Base-by-base conservation (phyloP, 345 rosid species). In the Pistacia atlantica region DNA sequence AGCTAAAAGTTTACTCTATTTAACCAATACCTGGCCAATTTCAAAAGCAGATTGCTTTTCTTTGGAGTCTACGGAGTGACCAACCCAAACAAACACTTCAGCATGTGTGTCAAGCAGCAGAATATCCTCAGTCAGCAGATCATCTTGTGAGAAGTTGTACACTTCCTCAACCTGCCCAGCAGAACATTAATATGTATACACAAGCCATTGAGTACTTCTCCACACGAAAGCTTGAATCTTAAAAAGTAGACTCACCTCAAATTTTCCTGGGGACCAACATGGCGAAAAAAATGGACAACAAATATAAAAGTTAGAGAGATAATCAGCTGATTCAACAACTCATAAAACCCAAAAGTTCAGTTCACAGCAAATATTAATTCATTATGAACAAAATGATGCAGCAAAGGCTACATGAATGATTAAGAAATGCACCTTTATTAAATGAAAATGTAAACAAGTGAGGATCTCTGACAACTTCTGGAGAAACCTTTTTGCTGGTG, bases 31-130 rank as follows among this genome's bases (percentile, higher is more conserved):
- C 97, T 89, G 97, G 80, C 95, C 98, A 87, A 92, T 84, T 73
- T 91, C 98, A 69, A 94, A 92, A 78, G 92, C 97, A 85, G 67
- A 88, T 84, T 92, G 94, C 86, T 97, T 97, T 82, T 97, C 97
- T 81, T 87, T 90, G 63, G 93, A 28, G 73, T 94, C 98, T 58
- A 86, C 95, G 11, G 84, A 91, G 63, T 92, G 94, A 66, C 99
- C 99, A 85, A 94, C 91, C 99, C 99, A 97, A 75, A 94, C 90
- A 88, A 94, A 97, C 71, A 94, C 97, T 83, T 94, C 99, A 72
- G 97, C 95, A 75, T 88, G 95, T 48, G 98, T 92, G 83, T 97
- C 99, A 54, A 97, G 92, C 77, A 97, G 83, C 89, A 92, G 80
- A 79, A 91, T 84, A 78, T 97, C 99, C 82, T 97, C 99, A 7